Percentiles rank a stretch among this genome's conserved stretches.
Conservation (phyloP, 148 eudicot genomes). For the Fagopyrum homotropicum region DNA sequence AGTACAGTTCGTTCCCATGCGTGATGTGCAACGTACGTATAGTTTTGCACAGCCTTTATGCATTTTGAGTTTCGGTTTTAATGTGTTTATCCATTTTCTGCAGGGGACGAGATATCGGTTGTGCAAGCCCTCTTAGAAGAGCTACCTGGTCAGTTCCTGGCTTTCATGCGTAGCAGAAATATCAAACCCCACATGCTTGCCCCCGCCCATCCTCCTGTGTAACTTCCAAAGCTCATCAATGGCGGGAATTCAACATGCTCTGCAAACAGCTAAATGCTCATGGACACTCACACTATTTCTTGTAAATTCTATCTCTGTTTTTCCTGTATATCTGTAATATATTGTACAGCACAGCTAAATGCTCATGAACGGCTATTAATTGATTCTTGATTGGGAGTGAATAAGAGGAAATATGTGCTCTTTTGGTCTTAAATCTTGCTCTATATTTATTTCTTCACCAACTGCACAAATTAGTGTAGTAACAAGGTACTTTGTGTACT, state of each 20-base stretch:
- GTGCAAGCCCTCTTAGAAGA: conserved; percentile 77
- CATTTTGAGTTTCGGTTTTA: not conserved
- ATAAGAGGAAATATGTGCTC: not conserved
- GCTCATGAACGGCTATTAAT: not conserved
- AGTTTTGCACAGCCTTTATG: not conserved
- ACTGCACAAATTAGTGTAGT: not conserved
- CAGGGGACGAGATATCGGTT: conserved; percentile 63
- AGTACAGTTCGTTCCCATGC: conserved; percentile 94
- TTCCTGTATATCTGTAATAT: not conserved
- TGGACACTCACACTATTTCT: not conserved
- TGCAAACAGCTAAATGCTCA: not conserved
- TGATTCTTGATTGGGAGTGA: not conserved
- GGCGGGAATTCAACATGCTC: not conserved
- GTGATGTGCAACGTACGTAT: conserved; percentile 64
- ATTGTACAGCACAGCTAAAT: not conserved
- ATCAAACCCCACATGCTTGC: conserved; percentile 37
- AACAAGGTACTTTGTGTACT: no score
- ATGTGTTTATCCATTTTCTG: not conserved
- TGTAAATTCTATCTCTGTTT: not conserved
- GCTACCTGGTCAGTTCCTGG: conserved; percentile 72
- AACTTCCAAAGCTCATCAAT: not conserved
- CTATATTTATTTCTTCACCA: not conserved
- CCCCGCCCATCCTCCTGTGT: not conserved
- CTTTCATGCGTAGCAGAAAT: conserved; percentile 64
- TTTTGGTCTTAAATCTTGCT: not conserved